A percentile compares a stretch with the other conserved stretches of the same genome.
Conservation (phyloP, 192 early-diverging fungal species). For the Coemansia sp. region DNA sequence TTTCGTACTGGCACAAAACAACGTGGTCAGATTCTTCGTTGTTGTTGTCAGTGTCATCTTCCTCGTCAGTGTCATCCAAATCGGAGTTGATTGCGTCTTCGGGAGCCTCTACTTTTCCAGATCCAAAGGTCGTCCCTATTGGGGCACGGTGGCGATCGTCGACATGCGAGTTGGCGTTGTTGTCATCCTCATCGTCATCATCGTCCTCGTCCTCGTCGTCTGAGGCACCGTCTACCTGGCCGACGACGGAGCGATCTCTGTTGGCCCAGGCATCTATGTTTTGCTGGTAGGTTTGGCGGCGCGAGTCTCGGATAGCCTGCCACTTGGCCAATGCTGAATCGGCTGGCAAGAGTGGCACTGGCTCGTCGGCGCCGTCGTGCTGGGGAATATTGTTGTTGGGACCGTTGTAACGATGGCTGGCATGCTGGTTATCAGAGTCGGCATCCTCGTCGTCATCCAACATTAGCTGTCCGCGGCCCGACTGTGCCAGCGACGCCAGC, state of each 20-base stretch:
- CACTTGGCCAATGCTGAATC: slow-evolving; percentile 25
- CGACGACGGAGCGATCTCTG: slow-evolving; percentile 11
- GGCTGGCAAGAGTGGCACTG: not conserved
- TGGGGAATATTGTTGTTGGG: slow-evolving; percentile 57
- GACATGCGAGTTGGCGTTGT: slow-evolving; percentile 6
- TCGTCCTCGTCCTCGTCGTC: slow-evolving; percentile 39
- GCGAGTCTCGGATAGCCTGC: slow-evolving; percentile 20
- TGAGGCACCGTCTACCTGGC: slow-evolving; percentile 48
- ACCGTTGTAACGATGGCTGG: slow-evolving; percentile 6
- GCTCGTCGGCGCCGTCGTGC: slow-evolving; percentile 61
- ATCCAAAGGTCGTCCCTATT: not conserved
- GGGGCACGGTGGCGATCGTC: slow-evolving; percentile 40
- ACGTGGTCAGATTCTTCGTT: slow-evolving; percentile 74
- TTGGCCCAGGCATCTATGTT: slow-evolving; percentile 6
- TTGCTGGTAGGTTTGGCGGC: slow-evolving; percentile 16
- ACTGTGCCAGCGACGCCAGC: slow-evolving; percentile 56
- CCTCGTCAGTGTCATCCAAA: slow-evolving; percentile 78
- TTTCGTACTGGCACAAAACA: slow-evolving; percentile 76
- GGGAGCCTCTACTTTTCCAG: slow-evolving; percentile 27
- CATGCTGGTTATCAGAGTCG: slow-evolving; percentile 14
- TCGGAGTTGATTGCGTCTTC: slow-evolving; percentile 74
- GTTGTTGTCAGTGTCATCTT: slow-evolving; percentile 60
- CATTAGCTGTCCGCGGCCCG: slow-evolving; percentile 39
- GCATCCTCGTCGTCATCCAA: slow-evolving; percentile 46
- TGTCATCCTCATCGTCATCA: slow-evolving; percentile 30